phyloP scores from a whole-genome alignment of 1,139 yeast genomes.

The Suhomyces terraborum region DNA sequence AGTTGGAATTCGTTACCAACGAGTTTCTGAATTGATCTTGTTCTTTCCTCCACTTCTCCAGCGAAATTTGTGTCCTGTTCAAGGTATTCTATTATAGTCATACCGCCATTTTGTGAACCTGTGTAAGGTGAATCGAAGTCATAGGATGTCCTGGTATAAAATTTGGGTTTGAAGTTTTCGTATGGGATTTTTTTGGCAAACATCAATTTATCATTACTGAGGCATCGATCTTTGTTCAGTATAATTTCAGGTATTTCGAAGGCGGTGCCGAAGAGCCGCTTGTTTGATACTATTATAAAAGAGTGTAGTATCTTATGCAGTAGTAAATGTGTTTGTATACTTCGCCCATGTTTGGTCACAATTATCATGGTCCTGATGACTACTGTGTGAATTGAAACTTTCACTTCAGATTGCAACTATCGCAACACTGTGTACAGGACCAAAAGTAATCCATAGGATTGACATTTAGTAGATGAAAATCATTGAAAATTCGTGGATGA shows the following conservation, averaged over 20 bases:
- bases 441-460: no score
- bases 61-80: slow-evolving; percentile 17
- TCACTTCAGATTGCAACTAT: not conserved
- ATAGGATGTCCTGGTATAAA: slow-evolving; percentile 19
- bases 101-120: slow-evolving; percentile 17
- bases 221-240: slow-evolving; percentile 24
- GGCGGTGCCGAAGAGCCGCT: not conserved
- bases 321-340: not conserved
- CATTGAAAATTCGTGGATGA: no score
- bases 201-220: slow-evolving; percentile 13
- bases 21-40: slow-evolving; percentile 17
- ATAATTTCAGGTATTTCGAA: slow-evolving; percentile 13
- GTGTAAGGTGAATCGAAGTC: slow-evolving; percentile 19
- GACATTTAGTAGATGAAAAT: no score
- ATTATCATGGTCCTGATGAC: not conserved
- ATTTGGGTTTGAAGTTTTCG: slow-evolving; percentile 17
- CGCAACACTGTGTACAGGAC: not conserved
- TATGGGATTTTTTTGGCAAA: slow-evolving; percentile 16
- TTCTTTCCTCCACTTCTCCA: slow-evolving; percentile 12
- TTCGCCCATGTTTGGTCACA: not conserved
- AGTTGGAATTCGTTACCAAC: slow-evolving; percentile 25
- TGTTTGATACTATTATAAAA: not conserved
- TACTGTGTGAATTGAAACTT: not conserved
- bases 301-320: not conserved
- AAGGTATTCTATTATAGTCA: slow-evolving; percentile 15